These are phyloP conservation scores for Talaromyces liani DNA, from an alignment of 495 filamentous ascomycete species.

Conservation along the genomic window DNA sequence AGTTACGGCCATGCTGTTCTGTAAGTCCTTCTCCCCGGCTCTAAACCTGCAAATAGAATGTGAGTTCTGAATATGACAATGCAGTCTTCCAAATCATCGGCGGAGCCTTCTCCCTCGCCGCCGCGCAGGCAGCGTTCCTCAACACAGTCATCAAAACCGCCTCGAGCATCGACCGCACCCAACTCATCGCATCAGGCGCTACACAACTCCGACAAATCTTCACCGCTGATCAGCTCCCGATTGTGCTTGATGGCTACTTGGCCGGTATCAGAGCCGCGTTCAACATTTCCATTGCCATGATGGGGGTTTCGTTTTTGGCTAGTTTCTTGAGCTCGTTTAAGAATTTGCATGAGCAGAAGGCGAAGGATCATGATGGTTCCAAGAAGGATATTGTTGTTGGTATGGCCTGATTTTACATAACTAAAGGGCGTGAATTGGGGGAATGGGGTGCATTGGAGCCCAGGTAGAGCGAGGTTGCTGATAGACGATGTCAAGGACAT, in stretches of 20 bases:
- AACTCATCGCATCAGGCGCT: constrained; percentile 38
- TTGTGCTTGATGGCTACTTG: constrained; percentile 49
- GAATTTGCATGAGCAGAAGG: constrained; percentile 5
- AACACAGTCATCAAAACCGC: constrained; percentile 25
- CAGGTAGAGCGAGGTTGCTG: not conserved
- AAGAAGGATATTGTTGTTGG: not conserved
- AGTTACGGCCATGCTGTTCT: not conserved
- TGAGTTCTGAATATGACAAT: not conserved
- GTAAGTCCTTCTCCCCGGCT: not conserved
- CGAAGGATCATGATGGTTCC: not conserved
- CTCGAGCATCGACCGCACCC: constrained; percentile 28
- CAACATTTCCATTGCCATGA: not conserved
- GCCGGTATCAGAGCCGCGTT: constrained; percentile 33
- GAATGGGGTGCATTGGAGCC: too few relatives aligned
- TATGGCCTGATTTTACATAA: not conserved
- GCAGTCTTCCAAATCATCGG: constrained; percentile 35
- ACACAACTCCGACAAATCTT: constrained; percentile 36
- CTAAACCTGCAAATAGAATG: not conserved
- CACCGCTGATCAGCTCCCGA: constrained; percentile 30
- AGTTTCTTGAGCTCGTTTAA: constrained; percentile 2
- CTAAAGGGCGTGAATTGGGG: too few relatives aligned
- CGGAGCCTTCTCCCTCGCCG: constrained; percentile 34
- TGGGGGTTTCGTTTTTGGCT: not conserved
- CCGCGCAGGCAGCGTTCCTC: constrained; percentile 34
- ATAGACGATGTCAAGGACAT: not conserved